Conservation (phyloP, 108 stramenopile genomes). For the Parmales sp. region DNA sequence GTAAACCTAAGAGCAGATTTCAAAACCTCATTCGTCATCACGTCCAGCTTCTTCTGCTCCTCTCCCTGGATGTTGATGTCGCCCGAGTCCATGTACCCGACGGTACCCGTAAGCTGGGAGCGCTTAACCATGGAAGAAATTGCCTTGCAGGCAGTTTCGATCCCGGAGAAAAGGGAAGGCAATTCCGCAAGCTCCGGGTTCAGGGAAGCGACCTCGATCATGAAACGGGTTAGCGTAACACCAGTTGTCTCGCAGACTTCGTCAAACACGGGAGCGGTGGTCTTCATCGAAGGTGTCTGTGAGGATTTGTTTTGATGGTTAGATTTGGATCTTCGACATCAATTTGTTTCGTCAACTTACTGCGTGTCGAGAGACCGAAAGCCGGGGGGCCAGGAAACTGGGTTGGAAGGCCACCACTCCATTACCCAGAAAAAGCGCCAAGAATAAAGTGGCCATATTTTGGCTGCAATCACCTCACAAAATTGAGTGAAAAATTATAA, state of each 20-base stretch:
- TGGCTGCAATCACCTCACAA: too few species aligned
- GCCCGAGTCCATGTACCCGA: conserved; percentile 39
- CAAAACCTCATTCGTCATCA: conserved; percentile 40
- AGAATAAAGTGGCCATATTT: too few species aligned
- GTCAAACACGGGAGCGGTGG: conserved; percentile 52
- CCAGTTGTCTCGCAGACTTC: conserved; percentile 63
- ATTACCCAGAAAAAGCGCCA: too few species aligned
- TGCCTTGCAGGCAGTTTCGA: conserved; percentile 44
- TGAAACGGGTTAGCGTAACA: conserved; percentile 53
- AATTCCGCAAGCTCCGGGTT: conserved; percentile 50
- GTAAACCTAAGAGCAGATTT: conserved; percentile 38
- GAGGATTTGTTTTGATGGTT: too few species aligned
- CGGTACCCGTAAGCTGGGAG: conserved; percentile 45
- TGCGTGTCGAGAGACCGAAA: too few species aligned
- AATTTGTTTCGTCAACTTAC: too few species aligned
- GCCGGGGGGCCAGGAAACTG: too few species aligned
- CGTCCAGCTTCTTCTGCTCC: conserved; percentile 52
- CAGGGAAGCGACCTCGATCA: conserved; percentile 54
- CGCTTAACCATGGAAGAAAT: conserved; percentile 18
- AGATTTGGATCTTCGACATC: too few species aligned
- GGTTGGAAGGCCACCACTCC: too few species aligned
- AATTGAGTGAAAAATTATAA: too few species aligned
- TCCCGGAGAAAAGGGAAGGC: conserved; percentile 36
- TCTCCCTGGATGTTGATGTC: conserved; percentile 47
- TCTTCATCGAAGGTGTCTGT: too few species aligned